Conservation (phyloP, 352 stramenopile species). For the Albugo laibachii region DNA sequence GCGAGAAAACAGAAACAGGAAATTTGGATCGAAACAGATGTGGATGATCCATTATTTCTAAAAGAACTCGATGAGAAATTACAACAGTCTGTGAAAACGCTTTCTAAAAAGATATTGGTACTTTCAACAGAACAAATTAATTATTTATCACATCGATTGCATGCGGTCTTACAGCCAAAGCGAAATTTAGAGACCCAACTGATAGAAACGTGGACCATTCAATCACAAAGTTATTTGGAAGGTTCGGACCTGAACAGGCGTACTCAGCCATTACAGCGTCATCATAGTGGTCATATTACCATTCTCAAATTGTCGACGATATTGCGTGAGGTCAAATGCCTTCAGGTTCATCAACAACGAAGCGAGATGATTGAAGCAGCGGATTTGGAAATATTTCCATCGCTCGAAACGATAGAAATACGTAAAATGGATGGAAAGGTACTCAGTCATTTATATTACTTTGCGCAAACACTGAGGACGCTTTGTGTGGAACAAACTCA, state of each 20-base stretch:
- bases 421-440: slow-evolving; percentile 19
- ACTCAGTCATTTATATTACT: slow-evolving; percentile 41
- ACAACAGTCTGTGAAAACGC: slow-evolving; percentile 24
- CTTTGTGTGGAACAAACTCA: slow-evolving; percentile 32
- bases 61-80: slow-evolving; percentile 43
- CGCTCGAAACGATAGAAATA: slow-evolving; percentile 35
- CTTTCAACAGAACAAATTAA: slow-evolving; percentile 47
- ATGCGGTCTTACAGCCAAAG: slow-evolving; percentile 52
- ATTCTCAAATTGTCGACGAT: slow-evolving; percentile 79
- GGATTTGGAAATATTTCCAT: slow-evolving; percentile 72
- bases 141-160: slow-evolving; percentile 37
- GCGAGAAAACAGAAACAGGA: background rate
- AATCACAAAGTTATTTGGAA: slow-evolving; percentile 4
- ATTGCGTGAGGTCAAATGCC: slow-evolving; percentile 36
- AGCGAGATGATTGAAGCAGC: slow-evolving; percentile 16
- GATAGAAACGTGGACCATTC: slow-evolving; percentile 58
- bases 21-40: slow-evolving; percentile 4
- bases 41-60: slow-evolving; percentile 17
- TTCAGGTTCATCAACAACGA: slow-evolving; percentile 36
- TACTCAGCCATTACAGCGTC: slow-evolving; percentile 4
- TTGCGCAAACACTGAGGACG: slow-evolving; percentile 30
- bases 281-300: slow-evolving; percentile 57
- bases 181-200: slow-evolving; percentile 34
- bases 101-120: slow-evolving; percentile 38
- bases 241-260: background rate